These are phyloP conservation scores for Beauveria caledonica DNA, from an alignment of 2,329 filamentous ascomycete species.

Conservation along the genomic window DNA sequence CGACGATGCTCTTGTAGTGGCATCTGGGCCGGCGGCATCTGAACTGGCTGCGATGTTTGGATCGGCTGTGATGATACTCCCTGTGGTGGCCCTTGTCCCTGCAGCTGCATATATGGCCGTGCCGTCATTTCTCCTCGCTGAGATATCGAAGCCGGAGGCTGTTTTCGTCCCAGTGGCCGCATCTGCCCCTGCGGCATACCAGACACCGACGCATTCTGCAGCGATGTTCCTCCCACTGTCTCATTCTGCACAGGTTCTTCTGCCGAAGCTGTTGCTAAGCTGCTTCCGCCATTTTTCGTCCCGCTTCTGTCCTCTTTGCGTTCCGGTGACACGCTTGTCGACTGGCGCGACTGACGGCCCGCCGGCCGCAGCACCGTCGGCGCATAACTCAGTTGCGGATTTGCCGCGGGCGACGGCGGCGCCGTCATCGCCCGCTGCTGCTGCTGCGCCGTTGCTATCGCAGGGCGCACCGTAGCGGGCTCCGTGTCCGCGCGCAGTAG, in stretches of 20 bases:
- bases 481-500: background rate
- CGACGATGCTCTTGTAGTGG: background rate
- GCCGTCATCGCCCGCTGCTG: background rate
- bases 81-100: background rate
- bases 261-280: background rate
- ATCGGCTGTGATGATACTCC: too few relatives aligned
- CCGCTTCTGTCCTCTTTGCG: background rate
- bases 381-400: background rate
- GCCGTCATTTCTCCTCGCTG: background rate
- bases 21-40: too few relatives aligned
- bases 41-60: too few relatives aligned
- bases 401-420: background rate
- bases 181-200: background rate
- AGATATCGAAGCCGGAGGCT: background rate
- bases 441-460: background rate
- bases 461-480: background rate
- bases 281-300: too few relatives aligned
- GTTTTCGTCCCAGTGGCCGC: background rate
- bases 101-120: background rate
- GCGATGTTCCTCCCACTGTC: background rate
- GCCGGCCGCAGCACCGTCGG: slow-evolving; percentile 6
- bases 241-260: background rate
- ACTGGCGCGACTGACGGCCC: background rate
- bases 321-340: slow-evolving; percentile 10
- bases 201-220: too few relatives aligned